Base-by-base conservation (phyloP, 176 grass and related monocot genomes). In the Oryza punctata region DNA sequence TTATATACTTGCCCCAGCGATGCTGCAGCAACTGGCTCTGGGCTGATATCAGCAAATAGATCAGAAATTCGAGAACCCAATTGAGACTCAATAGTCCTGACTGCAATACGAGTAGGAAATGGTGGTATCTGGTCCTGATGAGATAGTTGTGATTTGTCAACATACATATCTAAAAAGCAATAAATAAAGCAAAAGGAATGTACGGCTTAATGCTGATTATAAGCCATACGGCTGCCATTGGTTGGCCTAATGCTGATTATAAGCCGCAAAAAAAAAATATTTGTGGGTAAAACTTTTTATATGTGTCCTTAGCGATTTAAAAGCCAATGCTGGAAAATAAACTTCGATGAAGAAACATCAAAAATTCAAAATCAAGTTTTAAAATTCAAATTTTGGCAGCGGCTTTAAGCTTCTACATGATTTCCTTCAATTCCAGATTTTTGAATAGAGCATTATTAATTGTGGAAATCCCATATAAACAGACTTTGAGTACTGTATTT, bases 71-170 rank as follows among this genome's bases (percentile, higher is more conserved):
- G 91, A 88, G 87, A 77, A 74, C 89, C 93, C 77, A 98, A 26
- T 70, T 98, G 91, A 61, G 87, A 93, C 45, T 98, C 96, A 19
- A 95, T 93, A 75, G 93, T 95, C 81, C 81, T 95, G 87, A 95
- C 64, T 23, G 93, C 96, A 5, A 83, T 81, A 79, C 49, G 85
- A 73, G 93, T 95, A 79, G 96, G 90, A 86, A 95, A 98, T 10
- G 96, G 96, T n/a, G 96, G 96, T 93, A 98, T 98, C 90, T 95
- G 96, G 87, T 95, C 96, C 96, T 98, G 77, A 91, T 35, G 54
- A 89, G 32, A 85, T 59, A 77, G 8, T 72, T 25, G 37, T 38
- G 37, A 38, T 38, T 38, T 38, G 59, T 76, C 80, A 89, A 30
- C 2, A 24, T 89, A 70, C 44, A 80, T 3, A 77, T 24, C 8